Conservation (phyloP, 2,329 filamentous ascomycete species). For the Cladosporium cucumerinum region DNA sequence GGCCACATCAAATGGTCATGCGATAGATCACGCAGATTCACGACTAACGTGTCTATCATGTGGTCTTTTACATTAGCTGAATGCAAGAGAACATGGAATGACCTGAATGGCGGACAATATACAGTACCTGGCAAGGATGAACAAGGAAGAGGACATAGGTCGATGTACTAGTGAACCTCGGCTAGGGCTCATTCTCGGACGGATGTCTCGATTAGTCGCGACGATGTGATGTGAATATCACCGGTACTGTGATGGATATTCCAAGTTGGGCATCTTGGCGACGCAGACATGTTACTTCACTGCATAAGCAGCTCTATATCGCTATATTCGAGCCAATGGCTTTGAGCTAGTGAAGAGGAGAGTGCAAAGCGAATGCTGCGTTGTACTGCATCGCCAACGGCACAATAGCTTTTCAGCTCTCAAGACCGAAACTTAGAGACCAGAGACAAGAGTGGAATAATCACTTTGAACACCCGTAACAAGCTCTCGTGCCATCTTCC, state of each 20-base stretch:
- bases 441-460: background rate
- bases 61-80: background rate
- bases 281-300: background rate
- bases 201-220: background rate
- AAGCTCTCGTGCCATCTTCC: background rate
- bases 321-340: background rate
- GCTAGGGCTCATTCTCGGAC: background rate
- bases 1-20: background rate
- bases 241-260: background rate
- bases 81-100: background rate
- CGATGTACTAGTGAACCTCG: background rate
- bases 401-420: background rate
- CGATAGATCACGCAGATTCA: background rate
- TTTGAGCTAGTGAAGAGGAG: background rate
- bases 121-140: background rate
- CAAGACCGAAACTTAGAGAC: background rate
- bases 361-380: background rate
- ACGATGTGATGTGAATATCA: background rate
- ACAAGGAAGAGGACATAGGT: background rate
- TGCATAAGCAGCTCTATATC: background rate
- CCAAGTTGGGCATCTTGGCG: background rate
- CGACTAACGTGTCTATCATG: background rate
- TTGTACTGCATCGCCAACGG: background rate
- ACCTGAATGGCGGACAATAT: background rate
- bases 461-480: background rate